These are phyloP conservation scores for Daldinia grandis DNA, from an alignment of 495 filamentous ascomycete genomes.

Conservation along the genomic window DNA sequence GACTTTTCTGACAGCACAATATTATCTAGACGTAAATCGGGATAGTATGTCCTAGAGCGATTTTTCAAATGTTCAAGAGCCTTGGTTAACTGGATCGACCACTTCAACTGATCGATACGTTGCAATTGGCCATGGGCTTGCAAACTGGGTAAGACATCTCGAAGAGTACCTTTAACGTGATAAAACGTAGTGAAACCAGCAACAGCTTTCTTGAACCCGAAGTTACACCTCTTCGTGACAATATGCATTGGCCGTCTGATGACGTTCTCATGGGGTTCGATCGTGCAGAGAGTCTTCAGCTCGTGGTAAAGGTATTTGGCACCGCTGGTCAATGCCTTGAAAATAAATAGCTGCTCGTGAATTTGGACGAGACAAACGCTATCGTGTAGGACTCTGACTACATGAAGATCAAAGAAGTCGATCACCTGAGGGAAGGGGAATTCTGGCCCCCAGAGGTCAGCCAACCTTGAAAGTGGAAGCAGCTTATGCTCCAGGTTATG, in stretches of 20 bases:
- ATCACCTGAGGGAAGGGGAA: constrained; percentile 46
- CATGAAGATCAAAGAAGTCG: constrained; percentile 52
- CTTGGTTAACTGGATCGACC: constrained; percentile 55
- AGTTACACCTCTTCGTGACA: constrained; percentile 55
- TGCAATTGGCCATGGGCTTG: constrained; percentile 50
- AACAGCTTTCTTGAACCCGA: constrained; percentile 56
- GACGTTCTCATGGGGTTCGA: constrained; percentile 54
- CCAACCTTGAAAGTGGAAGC: constrained; percentile 43
- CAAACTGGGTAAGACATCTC: constrained; percentile 53
- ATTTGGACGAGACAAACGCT: constrained; percentile 57
- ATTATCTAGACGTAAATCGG: constrained; percentile 60
- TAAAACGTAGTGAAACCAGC: constrained; percentile 57
- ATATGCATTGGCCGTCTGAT: constrained; percentile 53
- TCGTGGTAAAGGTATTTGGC: constrained; percentile 60
- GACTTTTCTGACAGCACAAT: constrained; percentile 51
- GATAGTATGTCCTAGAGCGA: constrained; percentile 54
- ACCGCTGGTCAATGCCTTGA: constrained; percentile 59
- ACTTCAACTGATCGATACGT: constrained; percentile 50
- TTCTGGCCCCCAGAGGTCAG: constrained; percentile 41
- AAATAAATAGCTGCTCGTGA: constrained; percentile 49
- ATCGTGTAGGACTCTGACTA: constrained; percentile 56
- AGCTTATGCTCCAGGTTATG: constrained; percentile 55
- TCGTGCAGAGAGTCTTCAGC: constrained; percentile 53
- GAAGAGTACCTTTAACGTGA: constrained; percentile 53
- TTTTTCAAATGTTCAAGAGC: constrained; percentile 52